Evolutionary conservation across 2,329 filamentous ascomycete species (phyloP).

Genomic region (Colletotrichum eremochloae): DNA sequence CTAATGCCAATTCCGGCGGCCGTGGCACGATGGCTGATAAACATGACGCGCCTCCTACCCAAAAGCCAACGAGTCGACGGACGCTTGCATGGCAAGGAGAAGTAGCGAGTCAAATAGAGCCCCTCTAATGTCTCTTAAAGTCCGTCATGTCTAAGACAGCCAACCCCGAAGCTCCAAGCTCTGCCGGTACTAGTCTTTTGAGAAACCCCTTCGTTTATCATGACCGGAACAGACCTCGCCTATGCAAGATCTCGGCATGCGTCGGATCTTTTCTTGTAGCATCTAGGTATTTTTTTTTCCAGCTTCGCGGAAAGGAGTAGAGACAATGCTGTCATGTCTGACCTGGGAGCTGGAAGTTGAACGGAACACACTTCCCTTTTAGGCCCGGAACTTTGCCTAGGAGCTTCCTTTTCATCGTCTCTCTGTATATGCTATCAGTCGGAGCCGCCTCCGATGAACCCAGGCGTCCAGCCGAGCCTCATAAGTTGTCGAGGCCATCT

Average conservation of each 20-base stretch:
- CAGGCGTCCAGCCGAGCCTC: conserved; percentile 13
- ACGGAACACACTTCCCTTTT: background rate
- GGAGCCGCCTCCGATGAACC: conserved; percentile 34
- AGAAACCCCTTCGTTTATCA: background rate
- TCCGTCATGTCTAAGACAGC: conserved; percentile 30
- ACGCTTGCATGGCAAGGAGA: conserved; percentile 31
- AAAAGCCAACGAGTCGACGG: conserved; percentile 11
- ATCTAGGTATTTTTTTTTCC: background rate
- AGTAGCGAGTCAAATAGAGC: background rate
- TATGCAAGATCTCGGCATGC: conserved; percentile 21
- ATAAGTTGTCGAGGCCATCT: conserved; percentile 4
- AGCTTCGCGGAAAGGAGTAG: background rate
- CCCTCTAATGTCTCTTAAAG: conserved; percentile 1
- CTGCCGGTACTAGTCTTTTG: background rate
- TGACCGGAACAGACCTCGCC: conserved; percentile 13
- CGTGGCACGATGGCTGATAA: conserved; percentile 6
- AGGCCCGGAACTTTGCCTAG: background rate
- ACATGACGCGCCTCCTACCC: conserved; percentile 4
- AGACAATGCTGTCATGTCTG: background rate
- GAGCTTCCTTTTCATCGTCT: conserved; percentile 9
- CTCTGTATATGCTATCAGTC: conserved; percentile 1
- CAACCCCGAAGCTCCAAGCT: conserved; percentile 3
- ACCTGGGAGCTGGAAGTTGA: background rate
- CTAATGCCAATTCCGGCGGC: conserved; percentile 24
- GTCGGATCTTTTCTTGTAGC: conserved; percentile 19